These are phyloP conservation scores for Peterozyma xylosa DNA, from an alignment of 805 yeast species.

Conservation along the genomic window DNA sequence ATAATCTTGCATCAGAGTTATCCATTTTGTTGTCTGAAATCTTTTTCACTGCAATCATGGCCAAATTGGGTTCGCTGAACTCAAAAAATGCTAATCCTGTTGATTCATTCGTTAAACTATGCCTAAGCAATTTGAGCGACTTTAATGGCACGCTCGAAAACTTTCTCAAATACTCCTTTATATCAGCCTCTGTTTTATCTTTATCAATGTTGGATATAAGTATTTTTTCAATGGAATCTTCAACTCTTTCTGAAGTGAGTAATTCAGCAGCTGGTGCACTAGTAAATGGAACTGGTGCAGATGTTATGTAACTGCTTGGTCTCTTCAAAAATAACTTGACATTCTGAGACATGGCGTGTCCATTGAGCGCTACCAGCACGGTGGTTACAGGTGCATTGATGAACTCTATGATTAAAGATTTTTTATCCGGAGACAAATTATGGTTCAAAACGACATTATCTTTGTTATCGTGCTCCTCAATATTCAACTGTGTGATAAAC, in stretches of 20 bases:
- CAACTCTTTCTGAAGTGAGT: slow-evolving; percentile 11
- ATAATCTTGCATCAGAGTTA: slow-evolving; percentile 1
- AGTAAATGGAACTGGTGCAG: slow-evolving; percentile 6
- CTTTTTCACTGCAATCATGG: slow-evolving; percentile 26
- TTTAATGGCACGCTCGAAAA: slow-evolving; percentile 27
- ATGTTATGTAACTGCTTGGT: slow-evolving; percentile 34
- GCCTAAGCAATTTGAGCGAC: slow-evolving; percentile 35
- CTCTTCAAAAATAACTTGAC: slow-evolving; percentile 26
- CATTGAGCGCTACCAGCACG: slow-evolving; percentile 35
- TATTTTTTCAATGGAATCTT: slow-evolving; percentile 39
- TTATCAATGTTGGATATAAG: slow-evolving; percentile 37
- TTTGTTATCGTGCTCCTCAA: slow-evolving; percentile 28
- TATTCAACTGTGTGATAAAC: slow-evolving; percentile 34
- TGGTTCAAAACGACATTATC: slow-evolving; percentile 26
- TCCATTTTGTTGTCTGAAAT: slow-evolving; percentile 30
- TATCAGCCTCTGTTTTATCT: slow-evolving; percentile 32
- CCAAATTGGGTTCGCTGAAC: slow-evolving; percentile 16
- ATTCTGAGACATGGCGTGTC: slow-evolving; percentile 23
- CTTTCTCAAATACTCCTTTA: slow-evolving; percentile 31
- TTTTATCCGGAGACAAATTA: slow-evolving; percentile 20
- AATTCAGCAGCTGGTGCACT: not conserved
- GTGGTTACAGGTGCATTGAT: slow-evolving; percentile 49
- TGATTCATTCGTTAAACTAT: slow-evolving; percentile 40
- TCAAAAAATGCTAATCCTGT: slow-evolving; percentile 56
- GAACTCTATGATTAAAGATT: slow-evolving; percentile 41